Evolutionary conservation across 2,329 filamentous ascomycete species (phyloP).

Genomic region (Penicillium italicum): DNA sequence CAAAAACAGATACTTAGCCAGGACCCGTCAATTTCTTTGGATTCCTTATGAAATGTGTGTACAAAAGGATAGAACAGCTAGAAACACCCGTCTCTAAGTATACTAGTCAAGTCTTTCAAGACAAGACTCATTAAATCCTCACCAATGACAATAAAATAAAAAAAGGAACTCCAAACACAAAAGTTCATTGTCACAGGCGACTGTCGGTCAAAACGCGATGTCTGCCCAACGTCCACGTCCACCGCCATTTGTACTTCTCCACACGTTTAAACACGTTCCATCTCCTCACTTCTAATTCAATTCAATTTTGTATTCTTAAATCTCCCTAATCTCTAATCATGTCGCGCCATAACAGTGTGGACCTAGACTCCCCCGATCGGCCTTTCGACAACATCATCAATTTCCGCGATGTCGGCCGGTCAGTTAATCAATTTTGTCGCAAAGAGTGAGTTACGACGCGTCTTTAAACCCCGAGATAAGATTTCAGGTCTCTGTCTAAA

Average conservation of each 20-base stretch:
- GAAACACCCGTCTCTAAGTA: neutral
- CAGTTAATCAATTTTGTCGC: slow-evolving; percentile 59
- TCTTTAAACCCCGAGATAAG: neutral
- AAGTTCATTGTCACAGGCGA: slow-evolving; percentile 11
- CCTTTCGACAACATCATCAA: slow-evolving; percentile 63
- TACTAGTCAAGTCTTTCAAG: neutral
- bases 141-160: neutral
- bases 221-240: slow-evolving; percentile 21
- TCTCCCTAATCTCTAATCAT: slow-evolving; percentile 12
- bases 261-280: neutral
- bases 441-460: slow-evolving; percentile 46
- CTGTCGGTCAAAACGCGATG: slow-evolving; percentile 6
- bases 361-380: slow-evolving; percentile 34
- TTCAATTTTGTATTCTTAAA: neutral
- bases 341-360: slow-evolving; percentile 29
- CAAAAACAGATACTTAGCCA: no score
- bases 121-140: neutral
- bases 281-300: neutral
- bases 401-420: slow-evolving; percentile 71
- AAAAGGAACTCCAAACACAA: neutral
- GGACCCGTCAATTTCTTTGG: no score
- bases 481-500: neutral
- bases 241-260: slow-evolving; percentile 22
- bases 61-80: no score
- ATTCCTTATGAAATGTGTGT: no score